phyloP scores from a whole-genome alignment of 306 rosid species.

The Quercus suber region DNA sequence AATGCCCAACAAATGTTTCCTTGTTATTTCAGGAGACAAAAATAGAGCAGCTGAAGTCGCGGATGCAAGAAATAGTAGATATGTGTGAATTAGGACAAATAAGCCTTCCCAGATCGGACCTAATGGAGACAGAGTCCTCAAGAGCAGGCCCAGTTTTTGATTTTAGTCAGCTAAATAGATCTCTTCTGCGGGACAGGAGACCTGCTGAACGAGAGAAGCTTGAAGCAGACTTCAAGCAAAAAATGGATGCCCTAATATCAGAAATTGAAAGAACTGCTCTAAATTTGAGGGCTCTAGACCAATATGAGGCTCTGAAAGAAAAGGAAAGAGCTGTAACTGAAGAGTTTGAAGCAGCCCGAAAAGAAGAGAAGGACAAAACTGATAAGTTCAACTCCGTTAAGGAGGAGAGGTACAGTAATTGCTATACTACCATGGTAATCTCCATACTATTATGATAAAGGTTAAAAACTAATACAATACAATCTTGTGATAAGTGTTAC shows the following conservation, averaged over 20 bases:
- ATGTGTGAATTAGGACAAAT: constrained; percentile 86
- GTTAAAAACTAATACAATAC: not conserved
- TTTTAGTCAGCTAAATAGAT: constrained; percentile 67
- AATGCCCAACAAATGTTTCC: constrained; percentile 16
- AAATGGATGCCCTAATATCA: constrained; percentile 62
- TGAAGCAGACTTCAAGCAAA: constrained; percentile 76
- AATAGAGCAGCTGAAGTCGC: constrained; percentile 61
- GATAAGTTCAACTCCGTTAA: constrained; percentile 69
- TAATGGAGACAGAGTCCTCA: constrained; percentile 74
- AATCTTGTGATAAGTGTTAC: not conserved
- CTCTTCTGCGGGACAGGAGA: constrained; percentile 60
- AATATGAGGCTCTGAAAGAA: constrained; percentile 82
- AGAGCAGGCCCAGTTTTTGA: constrained; percentile 62
- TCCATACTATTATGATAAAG: not conserved
- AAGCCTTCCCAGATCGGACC: constrained; percentile 74
- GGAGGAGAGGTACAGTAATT: constrained; percentile 63
- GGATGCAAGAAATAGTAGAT: constrained; percentile 83
- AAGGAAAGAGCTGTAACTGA: constrained; percentile 76
- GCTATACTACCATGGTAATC: constrained; percentile 2
- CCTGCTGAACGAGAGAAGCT: constrained; percentile 64
- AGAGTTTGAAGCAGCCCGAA: constrained; percentile 90
- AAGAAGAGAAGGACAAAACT: constrained; percentile 74
- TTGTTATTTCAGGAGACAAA: constrained; percentile 66
- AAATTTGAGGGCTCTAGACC: constrained; percentile 95
- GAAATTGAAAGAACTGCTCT: constrained; percentile 97